Conservation (phyloP, 768 basidiomycete genomes). For the Rhizopogon rudus region DNA sequence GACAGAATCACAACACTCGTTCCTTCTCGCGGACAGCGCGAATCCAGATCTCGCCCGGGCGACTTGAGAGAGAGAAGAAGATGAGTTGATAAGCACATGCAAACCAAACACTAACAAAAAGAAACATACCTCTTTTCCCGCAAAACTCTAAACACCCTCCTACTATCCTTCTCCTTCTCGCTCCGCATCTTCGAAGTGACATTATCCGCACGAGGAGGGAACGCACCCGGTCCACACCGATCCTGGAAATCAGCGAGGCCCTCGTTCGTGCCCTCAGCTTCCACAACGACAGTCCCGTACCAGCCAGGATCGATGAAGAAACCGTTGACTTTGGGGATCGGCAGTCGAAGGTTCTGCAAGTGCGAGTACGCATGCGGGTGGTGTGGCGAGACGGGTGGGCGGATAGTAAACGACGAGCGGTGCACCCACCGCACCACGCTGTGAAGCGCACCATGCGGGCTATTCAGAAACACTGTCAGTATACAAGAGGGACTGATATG, state of each 20-base stretch:
- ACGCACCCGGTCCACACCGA: constrained; percentile 63
- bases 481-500: neutral
- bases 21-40: constrained; percentile 65
- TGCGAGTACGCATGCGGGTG: constrained; percentile 23
- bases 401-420: constrained; percentile 70
- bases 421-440: constrained; percentile 86
- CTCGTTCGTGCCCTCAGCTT: constrained; percentile 87
- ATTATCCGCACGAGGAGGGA: constrained; percentile 52
- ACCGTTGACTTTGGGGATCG: constrained; percentile 50
- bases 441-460: constrained; percentile 75
- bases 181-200: constrained; percentile 28
- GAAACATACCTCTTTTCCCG: constrained; percentile 67
- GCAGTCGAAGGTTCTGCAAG: constrained; percentile 27
- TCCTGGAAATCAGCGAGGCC: constrained; percentile 72
- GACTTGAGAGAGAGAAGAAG: constrained; percentile 33
- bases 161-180: constrained; percentile 38
- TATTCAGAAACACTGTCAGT: constrained; percentile 24
- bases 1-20: constrained; percentile 38
- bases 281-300: constrained; percentile 80
- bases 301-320: constrained; percentile 72
- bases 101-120: neutral
- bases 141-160: constrained; percentile 63
- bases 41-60: constrained; percentile 72
- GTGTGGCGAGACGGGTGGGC: constrained; percentile 37
- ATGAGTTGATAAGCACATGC: neutral